Base-by-base conservation (phyloP, 1,284 basidiomycete species). In the Earliella scabrosa region DNA sequence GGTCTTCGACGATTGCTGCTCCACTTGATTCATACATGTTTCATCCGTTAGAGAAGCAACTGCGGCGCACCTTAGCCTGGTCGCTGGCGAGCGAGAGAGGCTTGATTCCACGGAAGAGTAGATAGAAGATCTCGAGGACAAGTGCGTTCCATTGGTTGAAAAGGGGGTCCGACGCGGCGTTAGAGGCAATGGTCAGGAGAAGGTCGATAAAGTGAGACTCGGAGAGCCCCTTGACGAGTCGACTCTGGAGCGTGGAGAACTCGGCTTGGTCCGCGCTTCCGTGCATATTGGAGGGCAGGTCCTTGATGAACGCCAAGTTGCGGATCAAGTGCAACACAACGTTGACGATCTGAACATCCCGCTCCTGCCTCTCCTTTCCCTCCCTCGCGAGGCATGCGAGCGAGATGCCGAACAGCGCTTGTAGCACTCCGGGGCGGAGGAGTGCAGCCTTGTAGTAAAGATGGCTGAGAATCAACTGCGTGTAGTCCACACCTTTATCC, bases 301-400 rank as follows among this genome's bases (percentile, higher is more conserved):
- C 95, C 65, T 88, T 88, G 76, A 97, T 94, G 68, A 95, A 92
- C 0, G 91, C 84, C 23, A 98, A 82, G 70, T 98, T 98, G 48
- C 95, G 88, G 50, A 97, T 81, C 59, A 96, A 82, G 70, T 97
- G 90, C 9, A 98, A 78, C n/a, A 96, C 80, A 44, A 98, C 83
- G 45, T 89, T 93, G 66, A 97, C 86, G 64, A 97, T 80, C 67
- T 96, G 92, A 26, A 85, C 79, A 68, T 98, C 95, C 48, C 88
- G 83, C 58, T 91, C 86, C 38, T 81, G 83, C 18, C 95, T 80
- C 63, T 93, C 85, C 66, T 81, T 82, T 14, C 68, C 65, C 0
- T 76, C 64, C 61, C 87, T 89, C 5, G 88, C 80, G 0, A 94
- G 76, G 8, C 87, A 86, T 1, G 90, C 87, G 1, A 93, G 69